Evolutionary conservation across 2,329 filamentous ascomycete species (phyloP).

Genomic region (Xylaria polymorpha): DNA sequence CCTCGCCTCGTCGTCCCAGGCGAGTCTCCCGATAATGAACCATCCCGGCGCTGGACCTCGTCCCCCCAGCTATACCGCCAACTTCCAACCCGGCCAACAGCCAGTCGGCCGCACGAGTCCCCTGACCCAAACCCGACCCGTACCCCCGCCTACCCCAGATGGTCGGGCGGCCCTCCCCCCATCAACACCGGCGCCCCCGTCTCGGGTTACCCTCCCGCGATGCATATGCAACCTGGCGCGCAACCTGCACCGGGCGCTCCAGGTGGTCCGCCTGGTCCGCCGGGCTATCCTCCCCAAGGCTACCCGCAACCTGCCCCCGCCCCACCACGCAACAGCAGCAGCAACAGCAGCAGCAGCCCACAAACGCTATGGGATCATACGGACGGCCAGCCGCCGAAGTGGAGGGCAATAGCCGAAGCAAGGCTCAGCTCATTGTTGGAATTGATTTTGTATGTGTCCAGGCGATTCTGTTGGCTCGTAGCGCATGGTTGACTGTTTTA

Average conservation of each 20-base stretch:
- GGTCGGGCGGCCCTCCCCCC: slow-evolving; percentile 72
- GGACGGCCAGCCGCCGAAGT: slow-evolving; percentile 74
- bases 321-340: slow-evolving; percentile 50
- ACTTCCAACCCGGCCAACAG: slow-evolving; percentile 61
- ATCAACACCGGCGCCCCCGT: slow-evolving; percentile 73
- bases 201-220: slow-evolving; percentile 69
- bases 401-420: slow-evolving; percentile 87
- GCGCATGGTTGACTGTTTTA: slow-evolving; percentile 59
- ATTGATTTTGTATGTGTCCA: slow-evolving; percentile 88
- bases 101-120: slow-evolving; percentile 66
- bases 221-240: slow-evolving; percentile 56
- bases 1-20: slow-evolving; percentile 60
- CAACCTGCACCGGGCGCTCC: slow-evolving; percentile 59
- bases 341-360: slow-evolving; percentile 52
- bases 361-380: slow-evolving; percentile 56
- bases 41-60: slow-evolving; percentile 69
- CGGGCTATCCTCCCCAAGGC: slow-evolving; percentile 53
- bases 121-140: slow-evolving; percentile 61
- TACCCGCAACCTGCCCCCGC: slow-evolving; percentile 60
- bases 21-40: slow-evolving; percentile 70
- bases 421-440: slow-evolving; percentile 96
- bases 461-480: not conserved
- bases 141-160: slow-evolving; percentile 69
- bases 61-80: slow-evolving; percentile 72
- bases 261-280: slow-evolving; percentile 55